Conservation (phyloP, 1,139 yeast species). For the Ashbya aceris region DNA sequence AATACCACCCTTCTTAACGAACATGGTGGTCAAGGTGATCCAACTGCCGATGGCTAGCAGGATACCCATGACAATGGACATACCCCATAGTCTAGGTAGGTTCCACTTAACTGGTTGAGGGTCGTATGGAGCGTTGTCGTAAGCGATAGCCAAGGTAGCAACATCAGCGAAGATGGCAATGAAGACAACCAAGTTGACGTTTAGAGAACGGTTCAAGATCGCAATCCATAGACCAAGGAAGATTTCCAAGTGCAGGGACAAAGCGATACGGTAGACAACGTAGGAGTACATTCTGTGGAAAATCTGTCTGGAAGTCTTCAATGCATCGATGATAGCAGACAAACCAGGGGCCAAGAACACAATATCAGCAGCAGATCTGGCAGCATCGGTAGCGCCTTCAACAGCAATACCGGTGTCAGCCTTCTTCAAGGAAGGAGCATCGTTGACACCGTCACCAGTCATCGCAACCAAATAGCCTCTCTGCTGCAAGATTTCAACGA, state of each 20-base stretch:
- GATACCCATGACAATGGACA: slow-evolving; percentile 76
- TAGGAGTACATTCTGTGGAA: slow-evolving; percentile 98
- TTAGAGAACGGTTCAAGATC: slow-evolving; percentile 71
- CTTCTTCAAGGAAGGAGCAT: slow-evolving; percentile 92
- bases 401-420: slow-evolving; percentile 97
- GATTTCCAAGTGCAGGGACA: slow-evolving; percentile 84
- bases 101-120: slow-evolving; percentile 98
- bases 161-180: slow-evolving; percentile 94
- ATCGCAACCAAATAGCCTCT: slow-evolving; percentile 95
- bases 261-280: slow-evolving; percentile 93
- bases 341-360: slow-evolving; percentile 95
- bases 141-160: slow-evolving; percentile 91
- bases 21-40: slow-evolving; percentile 88
- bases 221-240: slow-evolving; percentile 94
- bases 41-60: slow-evolving; percentile 84
- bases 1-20: slow-evolving; percentile 79
- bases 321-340: slow-evolving; percentile 88
- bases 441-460: slow-evolving; percentile 99
- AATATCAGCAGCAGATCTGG: slow-evolving; percentile 93
- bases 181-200: slow-evolving; percentile 83
- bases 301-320: slow-evolving; percentile 91
- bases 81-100: slow-evolving; percentile 95
- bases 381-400: slow-evolving; percentile 96
- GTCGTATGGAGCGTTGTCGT: slow-evolving; percentile 96
- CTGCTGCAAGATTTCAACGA: slow-evolving; percentile 45